Percentiles rank a stretch among this genome's conserved stretches.
Evolutionary conservation across 2,329 filamentous ascomycete species (phyloP).

Genomic region (Fusarium longipes): DNA sequence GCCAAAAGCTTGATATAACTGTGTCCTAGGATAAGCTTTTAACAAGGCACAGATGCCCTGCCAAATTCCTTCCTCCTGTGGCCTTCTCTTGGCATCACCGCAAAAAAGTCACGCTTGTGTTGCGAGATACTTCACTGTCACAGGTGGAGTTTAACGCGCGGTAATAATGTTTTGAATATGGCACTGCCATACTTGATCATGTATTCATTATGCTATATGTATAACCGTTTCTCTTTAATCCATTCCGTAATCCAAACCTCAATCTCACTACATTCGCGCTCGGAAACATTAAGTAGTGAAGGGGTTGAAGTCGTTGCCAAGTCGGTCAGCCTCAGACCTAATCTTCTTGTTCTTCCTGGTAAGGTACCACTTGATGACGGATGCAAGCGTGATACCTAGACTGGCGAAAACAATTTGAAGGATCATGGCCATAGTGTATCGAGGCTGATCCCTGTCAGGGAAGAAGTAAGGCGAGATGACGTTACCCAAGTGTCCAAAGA

Average conservation of each 20-base stretch:
- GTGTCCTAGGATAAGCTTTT: too few relatives aligned
- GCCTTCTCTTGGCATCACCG: too few relatives aligned
- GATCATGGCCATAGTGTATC: constrained; percentile 48
- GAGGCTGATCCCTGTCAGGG: constrained; percentile 42
- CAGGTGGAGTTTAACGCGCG: too few relatives aligned
- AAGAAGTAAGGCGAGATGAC: constrained; percentile 57
- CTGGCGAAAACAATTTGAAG: constrained; percentile 32
- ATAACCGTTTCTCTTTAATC: background rate
- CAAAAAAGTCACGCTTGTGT: too few relatives aligned
- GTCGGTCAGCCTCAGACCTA: constrained; percentile 21
- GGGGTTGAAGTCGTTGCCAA: constrained; percentile 26
- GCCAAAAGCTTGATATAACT: too few relatives aligned
- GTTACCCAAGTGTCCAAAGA: constrained; percentile 53
- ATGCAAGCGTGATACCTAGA: constrained; percentile 20
- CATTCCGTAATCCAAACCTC: background rate
- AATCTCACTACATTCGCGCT: background rate
- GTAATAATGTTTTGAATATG: background rate
- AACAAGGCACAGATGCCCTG: too few relatives aligned
- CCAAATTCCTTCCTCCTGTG: too few relatives aligned
- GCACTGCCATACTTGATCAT: background rate
- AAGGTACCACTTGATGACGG: constrained; percentile 30
- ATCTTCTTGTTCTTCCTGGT: constrained; percentile 38
- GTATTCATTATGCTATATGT: background rate
- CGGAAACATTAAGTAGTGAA: constrained; percentile 17
- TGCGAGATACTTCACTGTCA: too few relatives aligned